Conservation (phyloP, 495 filamentous ascomycete species). For the Hypomontagnella submonticulosa region DNA sequence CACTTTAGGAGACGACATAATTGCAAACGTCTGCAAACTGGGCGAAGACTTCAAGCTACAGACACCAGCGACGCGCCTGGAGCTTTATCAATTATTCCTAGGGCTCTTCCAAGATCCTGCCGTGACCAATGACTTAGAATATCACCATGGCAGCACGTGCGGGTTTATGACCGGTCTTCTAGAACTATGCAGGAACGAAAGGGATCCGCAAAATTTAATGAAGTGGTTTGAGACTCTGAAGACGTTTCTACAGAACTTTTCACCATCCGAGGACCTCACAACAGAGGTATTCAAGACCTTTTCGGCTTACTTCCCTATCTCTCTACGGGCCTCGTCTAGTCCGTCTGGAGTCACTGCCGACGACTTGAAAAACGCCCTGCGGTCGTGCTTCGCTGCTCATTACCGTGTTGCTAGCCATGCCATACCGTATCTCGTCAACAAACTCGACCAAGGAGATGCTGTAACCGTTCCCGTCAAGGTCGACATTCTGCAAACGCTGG, state of each 20-base stretch:
- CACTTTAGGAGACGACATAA: slow-evolving; percentile 53
- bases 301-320: slow-evolving; percentile 65
- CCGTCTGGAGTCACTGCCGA: slow-evolving; percentile 60
- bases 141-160: slow-evolving; percentile 51
- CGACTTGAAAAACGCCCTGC: slow-evolving; percentile 58
- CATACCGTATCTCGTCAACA: slow-evolving; percentile 59
- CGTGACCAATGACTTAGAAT: slow-evolving; percentile 54
- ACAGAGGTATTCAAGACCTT: slow-evolving; percentile 59
- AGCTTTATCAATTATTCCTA: slow-evolving; percentile 60
- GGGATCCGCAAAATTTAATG: slow-evolving; percentile 61
- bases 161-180: slow-evolving; percentile 56
- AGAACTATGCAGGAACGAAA: slow-evolving; percentile 58
- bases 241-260: slow-evolving; percentile 52
- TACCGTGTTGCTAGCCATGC: slow-evolving; percentile 50
- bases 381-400: slow-evolving; percentile 60
- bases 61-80: slow-evolving; percentile 55
- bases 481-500: slow-evolving; percentile 62
- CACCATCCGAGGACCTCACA: slow-evolving; percentile 53
- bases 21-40: slow-evolving; percentile 55
- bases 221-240: slow-evolving; percentile 59
- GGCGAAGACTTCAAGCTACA: slow-evolving; percentile 62
- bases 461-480: slow-evolving; percentile 63
- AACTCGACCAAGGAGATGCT: slow-evolving; percentile 62
- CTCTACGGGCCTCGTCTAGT: slow-evolving; percentile 54
- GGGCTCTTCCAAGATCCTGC: slow-evolving; percentile 50